Conservation (phyloP, 1,284 basidiomycete species). For the Marasmius fiardii region DNA sequence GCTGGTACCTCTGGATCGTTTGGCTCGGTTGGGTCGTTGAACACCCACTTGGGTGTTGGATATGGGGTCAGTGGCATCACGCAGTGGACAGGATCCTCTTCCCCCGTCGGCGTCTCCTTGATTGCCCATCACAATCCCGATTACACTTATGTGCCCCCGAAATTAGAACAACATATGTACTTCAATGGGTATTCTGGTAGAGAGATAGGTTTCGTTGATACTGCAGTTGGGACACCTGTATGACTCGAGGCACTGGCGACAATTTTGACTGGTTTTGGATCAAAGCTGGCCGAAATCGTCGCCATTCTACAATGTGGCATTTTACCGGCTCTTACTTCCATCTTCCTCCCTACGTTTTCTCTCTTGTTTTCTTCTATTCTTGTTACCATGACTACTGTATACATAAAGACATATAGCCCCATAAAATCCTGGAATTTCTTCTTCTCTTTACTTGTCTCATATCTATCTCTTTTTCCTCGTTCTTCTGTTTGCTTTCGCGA, state of each 20-base stretch:
- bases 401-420: constrained; percentile 5
- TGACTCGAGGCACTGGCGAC: not conserved
- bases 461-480: constrained; percentile 10
- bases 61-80: not conserved
- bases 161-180: not conserved
- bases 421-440: constrained; percentile 13
- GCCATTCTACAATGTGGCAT: not conserved
- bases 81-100: not conserved
- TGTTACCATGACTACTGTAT: constrained; percentile 6
- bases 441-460: constrained; percentile 11
- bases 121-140: not conserved
- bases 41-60: constrained; percentile 12
- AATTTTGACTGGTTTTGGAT: constrained; percentile 17
- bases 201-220: not conserved
- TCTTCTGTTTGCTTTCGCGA: constrained; percentile 11
- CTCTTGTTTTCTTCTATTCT: constrained; percentile 9
- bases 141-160: not conserved
- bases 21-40: constrained; percentile 22
- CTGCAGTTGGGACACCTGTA: not conserved
- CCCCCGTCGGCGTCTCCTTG: not conserved
- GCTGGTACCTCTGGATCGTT: constrained; percentile 22
- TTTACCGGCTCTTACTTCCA: not conserved
- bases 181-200: not conserved
- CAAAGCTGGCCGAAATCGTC: constrained; percentile 14
- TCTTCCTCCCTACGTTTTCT: constrained; percentile 13